Evolutionary conservation across 1,139 yeast species (phyloP).

Genomic region (Nematodospora anomalae): DNA sequence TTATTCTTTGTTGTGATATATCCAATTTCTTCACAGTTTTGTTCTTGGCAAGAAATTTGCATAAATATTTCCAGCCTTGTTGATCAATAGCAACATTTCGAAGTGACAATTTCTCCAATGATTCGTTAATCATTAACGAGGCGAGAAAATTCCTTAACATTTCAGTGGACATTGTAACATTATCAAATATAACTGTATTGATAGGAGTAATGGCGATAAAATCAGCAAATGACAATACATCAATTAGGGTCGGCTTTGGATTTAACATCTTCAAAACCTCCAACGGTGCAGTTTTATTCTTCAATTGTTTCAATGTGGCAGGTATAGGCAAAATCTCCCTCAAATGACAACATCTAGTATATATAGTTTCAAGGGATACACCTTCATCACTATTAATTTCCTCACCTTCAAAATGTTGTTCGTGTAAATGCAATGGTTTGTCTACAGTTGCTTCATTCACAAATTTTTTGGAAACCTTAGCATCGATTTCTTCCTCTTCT

Average conservation of each 20-base stretch:
- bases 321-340: slow-evolving; percentile 92
- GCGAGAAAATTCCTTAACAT: slow-evolving; percentile 73
- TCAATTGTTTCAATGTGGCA: slow-evolving; percentile 82
- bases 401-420: slow-evolving; percentile 52
- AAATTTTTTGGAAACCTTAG: slow-evolving; percentile 23
- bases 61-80: slow-evolving; percentile 71
- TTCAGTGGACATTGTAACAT: slow-evolving; percentile 74
- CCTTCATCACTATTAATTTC: slow-evolving; percentile 19
- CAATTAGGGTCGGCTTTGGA: slow-evolving; percentile 89
- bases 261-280: slow-evolving; percentile 77
- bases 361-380: slow-evolving; percentile 66
- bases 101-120: slow-evolving; percentile 69
- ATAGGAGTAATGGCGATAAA: slow-evolving; percentile 84
- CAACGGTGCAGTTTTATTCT: slow-evolving; percentile 71
- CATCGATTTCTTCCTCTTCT: slow-evolving; percentile 17
- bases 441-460: slow-evolving; percentile 34
- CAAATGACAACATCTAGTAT: slow-evolving; percentile 89
- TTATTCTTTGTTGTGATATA: slow-evolving; percentile 72
- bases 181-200: slow-evolving; percentile 75
- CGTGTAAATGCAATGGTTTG: slow-evolving; percentile 70
- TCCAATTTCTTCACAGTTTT: slow-evolving; percentile 65
- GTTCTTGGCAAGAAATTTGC: slow-evolving; percentile 67
- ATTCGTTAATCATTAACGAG: slow-evolving; percentile 56
- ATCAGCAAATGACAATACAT: slow-evolving; percentile 83
- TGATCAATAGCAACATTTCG: slow-evolving; percentile 75